Evolutionary conservation across 1,139 yeast genomes (phyloP), one percentile per base, ranked within the genome.

Genomic region (Candida pseudoviswanathii): DNA sequence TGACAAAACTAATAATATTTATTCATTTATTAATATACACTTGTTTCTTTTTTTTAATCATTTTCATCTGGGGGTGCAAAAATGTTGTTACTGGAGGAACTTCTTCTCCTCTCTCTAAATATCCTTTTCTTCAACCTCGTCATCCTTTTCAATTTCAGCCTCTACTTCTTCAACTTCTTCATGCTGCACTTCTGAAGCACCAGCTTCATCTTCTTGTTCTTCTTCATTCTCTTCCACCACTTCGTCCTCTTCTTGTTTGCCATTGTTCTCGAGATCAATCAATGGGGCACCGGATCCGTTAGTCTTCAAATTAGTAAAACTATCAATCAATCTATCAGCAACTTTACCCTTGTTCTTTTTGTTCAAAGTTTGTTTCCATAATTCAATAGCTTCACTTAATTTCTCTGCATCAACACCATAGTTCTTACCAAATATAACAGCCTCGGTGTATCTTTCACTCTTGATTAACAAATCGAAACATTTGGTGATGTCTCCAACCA

Each of bases 381-480:
- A 66, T 30, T 71, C 70, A 44, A 89, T 78, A 31, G 82, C 70
- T 32, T 73, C 72, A 24, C 31, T 31, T 73, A 68, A 37, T 42
- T 70, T 69, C 3, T 57, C 60, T 9, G 60, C 58, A 25, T 70
- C 65, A 37, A 80, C 78, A 36, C 87, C 86, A 64, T 90, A 94
- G 45, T 95, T 86, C 46, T 81, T 75, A 36, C 89, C 90, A 58
- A 94, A 80, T 52, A 94, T 67, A 2, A 97, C 82, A 29, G 97
- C 97, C 68, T 94, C 99, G 2, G 96, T 77, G 54, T 75, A 77
- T 65, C 96, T 82, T 46, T 82, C 89, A 52, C 91, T 81, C 63
- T 81, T 78, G 49, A 80, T 75, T 60, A 94, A 78, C 57, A 95
- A 74, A 36, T 83, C 81, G 50, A 86, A 76, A 59, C 95, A 87